Evolutionary conservation across 1,284 basidiomycete species (phyloP).

Genomic region (Pseudozyma tsukubaensis): DNA sequence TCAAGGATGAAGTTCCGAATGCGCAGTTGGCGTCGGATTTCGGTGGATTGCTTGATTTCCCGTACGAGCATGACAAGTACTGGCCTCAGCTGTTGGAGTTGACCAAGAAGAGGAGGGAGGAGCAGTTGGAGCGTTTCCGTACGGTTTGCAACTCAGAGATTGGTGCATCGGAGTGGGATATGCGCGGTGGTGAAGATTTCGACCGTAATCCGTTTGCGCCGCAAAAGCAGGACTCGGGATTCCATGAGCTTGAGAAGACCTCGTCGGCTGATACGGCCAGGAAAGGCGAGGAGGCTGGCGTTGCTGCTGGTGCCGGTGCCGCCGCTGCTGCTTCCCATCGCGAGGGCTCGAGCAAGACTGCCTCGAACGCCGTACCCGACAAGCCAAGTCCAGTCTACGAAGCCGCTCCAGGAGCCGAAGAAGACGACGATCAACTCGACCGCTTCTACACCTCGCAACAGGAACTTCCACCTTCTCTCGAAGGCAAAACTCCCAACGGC

Average conservation of each 20-base stretch:
- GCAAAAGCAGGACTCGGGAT: slow-evolving; percentile 45
- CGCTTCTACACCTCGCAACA: slow-evolving; percentile 46
- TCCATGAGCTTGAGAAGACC: slow-evolving; percentile 16
- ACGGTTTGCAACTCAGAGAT: slow-evolving; percentile 62
- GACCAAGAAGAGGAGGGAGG: slow-evolving; percentile 73
- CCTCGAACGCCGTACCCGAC: slow-evolving; percentile 11
- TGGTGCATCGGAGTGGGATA: slow-evolving; percentile 68
- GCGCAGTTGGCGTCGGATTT: slow-evolving; percentile 59
- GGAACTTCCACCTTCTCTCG: slow-evolving; percentile 31
- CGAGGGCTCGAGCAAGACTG: slow-evolving; percentile 13
- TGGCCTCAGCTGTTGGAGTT: slow-evolving; percentile 77
- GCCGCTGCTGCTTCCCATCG: not conserved
- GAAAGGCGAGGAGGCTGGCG: not conserved
- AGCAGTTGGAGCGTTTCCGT: slow-evolving; percentile 73
- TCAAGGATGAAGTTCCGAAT: slow-evolving; percentile 60
- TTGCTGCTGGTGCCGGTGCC: not conserved
- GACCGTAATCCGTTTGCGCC: slow-evolving; percentile 15
- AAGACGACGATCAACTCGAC: slow-evolving; percentile 30
- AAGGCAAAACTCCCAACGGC: slow-evolving; percentile 6
- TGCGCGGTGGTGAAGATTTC: slow-evolving; percentile 64
- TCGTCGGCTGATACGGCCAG: slow-evolving; percentile 1
- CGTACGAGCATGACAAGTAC: slow-evolving; percentile 79
- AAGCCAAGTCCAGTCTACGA: slow-evolving; percentile 19
- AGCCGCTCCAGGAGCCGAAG: slow-evolving; percentile 7
- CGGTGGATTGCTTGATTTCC: slow-evolving; percentile 63